Percentiles rank a stretch among this genome's conserved stretches.
Evolutionary conservation across 352 stramenopile species (phyloP).

Genomic region (Globisporangium irregulare): DNA sequence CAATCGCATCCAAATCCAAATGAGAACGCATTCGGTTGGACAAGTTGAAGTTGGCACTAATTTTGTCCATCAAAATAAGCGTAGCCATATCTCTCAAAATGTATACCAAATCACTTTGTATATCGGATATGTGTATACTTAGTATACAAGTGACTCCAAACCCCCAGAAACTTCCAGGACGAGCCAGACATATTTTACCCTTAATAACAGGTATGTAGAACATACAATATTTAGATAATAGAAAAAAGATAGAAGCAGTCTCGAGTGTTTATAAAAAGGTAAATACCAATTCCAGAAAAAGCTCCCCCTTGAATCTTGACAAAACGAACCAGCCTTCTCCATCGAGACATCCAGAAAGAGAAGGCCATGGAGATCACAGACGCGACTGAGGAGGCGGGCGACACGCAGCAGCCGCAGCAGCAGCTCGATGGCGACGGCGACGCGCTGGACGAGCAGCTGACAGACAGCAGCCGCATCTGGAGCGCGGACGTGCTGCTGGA

Average conservation of each 20-base stretch:
- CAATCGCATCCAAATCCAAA: not conserved
- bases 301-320: no score
- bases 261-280: no score
- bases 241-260: no score
- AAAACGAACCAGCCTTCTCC: no score
- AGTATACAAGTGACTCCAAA: not conserved
- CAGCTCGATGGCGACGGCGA: conserved; percentile 9
- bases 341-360: no score
- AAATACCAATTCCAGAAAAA: no score
- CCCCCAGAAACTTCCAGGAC: not conserved
- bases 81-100: conserved; percentile 2
- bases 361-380: not conserved
- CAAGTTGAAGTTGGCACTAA: conserved; percentile 5
- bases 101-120: not conserved
- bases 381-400: not conserved
- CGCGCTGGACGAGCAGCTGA: conserved; percentile 27
- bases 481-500: conserved; percentile 45
- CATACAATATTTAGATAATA: no score
- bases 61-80: not conserved
- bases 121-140: not conserved
- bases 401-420: not conserved
- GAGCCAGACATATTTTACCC: not conserved
- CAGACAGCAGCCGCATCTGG: conserved; percentile 54
- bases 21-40: not conserved
- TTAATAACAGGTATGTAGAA: not conserved